phyloP scores from a whole-genome alignment of 257 asterid species.

The Capsicum baccatum region DNA sequence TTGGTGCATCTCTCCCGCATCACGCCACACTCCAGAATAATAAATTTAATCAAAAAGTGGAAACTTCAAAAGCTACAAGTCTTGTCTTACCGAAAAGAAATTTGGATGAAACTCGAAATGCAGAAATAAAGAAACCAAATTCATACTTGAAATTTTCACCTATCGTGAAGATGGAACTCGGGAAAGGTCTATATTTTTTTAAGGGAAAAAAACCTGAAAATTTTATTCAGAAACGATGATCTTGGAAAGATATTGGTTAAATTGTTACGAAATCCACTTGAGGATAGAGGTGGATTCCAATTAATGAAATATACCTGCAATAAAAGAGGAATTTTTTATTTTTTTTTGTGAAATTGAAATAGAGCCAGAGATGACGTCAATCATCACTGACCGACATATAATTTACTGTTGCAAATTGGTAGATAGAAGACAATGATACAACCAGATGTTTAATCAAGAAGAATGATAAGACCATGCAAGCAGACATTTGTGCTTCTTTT shows the following conservation, averaged over 20 bases:
- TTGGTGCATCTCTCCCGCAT: too few relatives aligned
- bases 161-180: not conserved
- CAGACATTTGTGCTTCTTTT: constrained; percentile 39
- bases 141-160: not conserved
- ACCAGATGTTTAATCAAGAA: constrained; percentile 37
- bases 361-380: not conserved
- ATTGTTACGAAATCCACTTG: not conserved
- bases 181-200: not conserved
- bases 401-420: constrained; percentile 31
- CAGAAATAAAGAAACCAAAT: not conserved
- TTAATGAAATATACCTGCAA: not conserved
- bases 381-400: constrained; percentile 5
- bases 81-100: too few relatives aligned
- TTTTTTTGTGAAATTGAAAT: not conserved
- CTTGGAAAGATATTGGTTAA: not conserved
- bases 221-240: too few relatives aligned
- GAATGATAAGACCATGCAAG: constrained; percentile 46
- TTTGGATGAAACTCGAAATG: not conserved
- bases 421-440: constrained; percentile 27
- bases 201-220: not conserved
- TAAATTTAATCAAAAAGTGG: not conserved
- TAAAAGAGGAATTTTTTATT: not conserved
- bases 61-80: not conserved
- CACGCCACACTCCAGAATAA: too few relatives aligned
- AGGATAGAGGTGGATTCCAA: not conserved